A percentile compares a stretch with the other conserved stretches of the same genome.
phyloP scores from a whole-genome alignment of 2,329 filamentous ascomycete species.

The Cladosporium sp. region DNA sequence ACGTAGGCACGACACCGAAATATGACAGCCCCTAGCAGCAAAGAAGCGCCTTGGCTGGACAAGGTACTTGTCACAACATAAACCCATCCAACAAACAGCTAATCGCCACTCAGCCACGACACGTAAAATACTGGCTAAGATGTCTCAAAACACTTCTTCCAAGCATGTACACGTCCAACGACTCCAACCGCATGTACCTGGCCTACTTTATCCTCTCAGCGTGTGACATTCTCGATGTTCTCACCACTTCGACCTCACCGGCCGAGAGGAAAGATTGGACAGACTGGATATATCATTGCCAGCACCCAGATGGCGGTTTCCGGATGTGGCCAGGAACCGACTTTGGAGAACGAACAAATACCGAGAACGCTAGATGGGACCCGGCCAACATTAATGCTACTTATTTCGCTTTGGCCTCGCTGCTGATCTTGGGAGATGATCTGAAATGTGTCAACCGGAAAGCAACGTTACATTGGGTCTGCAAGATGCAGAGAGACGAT shows the following conservation, averaged over 20 bases:
- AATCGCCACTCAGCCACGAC: conserved; percentile 35
- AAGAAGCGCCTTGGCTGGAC: neutral
- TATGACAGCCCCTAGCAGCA: no score
- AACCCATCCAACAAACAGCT: neutral
- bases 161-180: conserved; percentile 76
- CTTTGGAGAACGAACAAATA: conserved; percentile 45
- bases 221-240: conserved; percentile 70
- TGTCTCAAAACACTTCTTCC: conserved; percentile 81
- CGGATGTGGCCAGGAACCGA: conserved; percentile 73
- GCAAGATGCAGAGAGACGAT: conserved; percentile 69
- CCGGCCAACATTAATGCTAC: conserved; percentile 83
- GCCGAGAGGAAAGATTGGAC: conserved; percentile 55
- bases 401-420: conserved; percentile 75
- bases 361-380: conserved; percentile 59
- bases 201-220: conserved; percentile 86
- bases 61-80: neutral
- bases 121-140: conserved; percentile 89
- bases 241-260: conserved; percentile 51
- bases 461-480: conserved; percentile 70
- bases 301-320: conserved; percentile 84
- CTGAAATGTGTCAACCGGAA: conserved; percentile 59
- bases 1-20: neutral
- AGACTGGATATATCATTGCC: conserved; percentile 79
- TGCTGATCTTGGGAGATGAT: conserved; percentile 64
- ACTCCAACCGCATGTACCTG: conserved; percentile 85